Conservation (phyloP, 1,284 basidiomycete genomes). For the Cutaneotrichosporon dermatis region DNA sequence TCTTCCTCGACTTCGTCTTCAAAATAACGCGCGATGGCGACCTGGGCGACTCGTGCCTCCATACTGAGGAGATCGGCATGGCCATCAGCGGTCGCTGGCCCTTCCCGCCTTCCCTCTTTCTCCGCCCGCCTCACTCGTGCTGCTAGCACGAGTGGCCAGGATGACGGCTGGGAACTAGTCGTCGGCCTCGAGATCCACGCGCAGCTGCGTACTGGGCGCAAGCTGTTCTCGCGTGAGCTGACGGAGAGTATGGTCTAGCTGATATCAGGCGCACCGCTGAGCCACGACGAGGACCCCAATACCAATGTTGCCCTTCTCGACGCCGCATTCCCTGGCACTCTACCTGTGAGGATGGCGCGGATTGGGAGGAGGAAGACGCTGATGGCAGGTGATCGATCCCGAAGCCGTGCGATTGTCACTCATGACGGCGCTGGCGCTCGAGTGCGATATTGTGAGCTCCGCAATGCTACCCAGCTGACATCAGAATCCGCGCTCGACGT, state of each 20-base stretch:
- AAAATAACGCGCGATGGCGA: too few relatives aligned
- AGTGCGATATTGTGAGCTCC: slow-evolving; percentile 57
- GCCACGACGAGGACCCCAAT: slow-evolving; percentile 49
- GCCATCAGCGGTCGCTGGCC: background rate
- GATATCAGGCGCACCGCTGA: slow-evolving; percentile 24
- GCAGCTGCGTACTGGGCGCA: slow-evolving; percentile 78
- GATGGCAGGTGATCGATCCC: slow-evolving; percentile 64
- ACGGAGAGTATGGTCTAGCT: background rate
- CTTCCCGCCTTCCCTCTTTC: background rate
- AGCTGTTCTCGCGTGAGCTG: slow-evolving; percentile 79
- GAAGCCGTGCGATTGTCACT: slow-evolving; percentile 77
- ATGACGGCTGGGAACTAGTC: slow-evolving; percentile 69
- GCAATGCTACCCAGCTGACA: background rate
- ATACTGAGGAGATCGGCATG: background rate
- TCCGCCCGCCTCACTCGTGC: background rate
- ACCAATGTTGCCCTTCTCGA: slow-evolving; percentile 75
- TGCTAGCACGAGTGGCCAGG: background rate
- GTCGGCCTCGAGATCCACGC: slow-evolving; percentile 95
- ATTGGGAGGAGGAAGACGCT: background rate
- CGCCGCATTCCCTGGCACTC: slow-evolving; percentile 85
- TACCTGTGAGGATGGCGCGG: slow-evolving; percentile 62
- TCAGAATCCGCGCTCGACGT: slow-evolving; percentile 64
- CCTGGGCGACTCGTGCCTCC: too few relatives aligned
- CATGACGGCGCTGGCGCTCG: slow-evolving; percentile 74
- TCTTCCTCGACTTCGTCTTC: too few relatives aligned